Base-by-base conservation (phyloP, 75 land plant species). In the Gnetum montanum region DNA sequence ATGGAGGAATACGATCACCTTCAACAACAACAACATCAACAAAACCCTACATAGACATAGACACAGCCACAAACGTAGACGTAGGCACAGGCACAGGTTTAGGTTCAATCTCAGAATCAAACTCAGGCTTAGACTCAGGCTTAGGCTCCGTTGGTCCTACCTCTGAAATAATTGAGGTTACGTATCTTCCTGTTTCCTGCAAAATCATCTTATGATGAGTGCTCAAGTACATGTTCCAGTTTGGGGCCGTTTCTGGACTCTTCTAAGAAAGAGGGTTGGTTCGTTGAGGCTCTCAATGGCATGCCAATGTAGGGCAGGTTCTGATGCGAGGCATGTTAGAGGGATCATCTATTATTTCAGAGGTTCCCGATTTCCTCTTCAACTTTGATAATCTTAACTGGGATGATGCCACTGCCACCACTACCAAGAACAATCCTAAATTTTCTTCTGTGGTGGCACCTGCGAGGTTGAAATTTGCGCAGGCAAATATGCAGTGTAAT, bases 1-100 rank as follows among this genome's bases (percentile, higher is more conserved):
- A 76, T 91, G 76, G 97, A 91, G 19, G 97, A 91, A 54, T 83
- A 67, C 59, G 94, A 91, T 53, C 64, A 71, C 16, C 63, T 72
- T 7, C 4, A 4, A 25, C 22, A 24, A 46, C 47, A 24, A 37
- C 6, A 12, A 63, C 62, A 27, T 6, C 4, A 5, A 27, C 59
- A n/a, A 40, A 24, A 15, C 25, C 15, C 16, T n/a, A n/a, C n/a
- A n/a, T n/a, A n/a, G n/a, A n/a, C n/a, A n/a, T n/a, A n/a, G n/a
- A n/a, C n/a, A n/a, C n/a, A n/a, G n/a, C n/a, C n/a, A n/a, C n/a
- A n/a, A n/a, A n/a, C n/a, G n/a, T n/a, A n/a, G n/a, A n/a, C n/a
- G n/a, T n/a, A n/a, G n/a, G n/a, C n/a, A n/a, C n/a, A n/a, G n/a
- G n/a, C n/a, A n/a, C n/a, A n/a, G n/a, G n/a, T n/a, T n/a, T n/a